These are phyloP conservation scores for Sclerotiophoma versabilis DNA, from an alignment of 2,329 filamentous ascomycete species.

Conservation along the genomic window DNA sequence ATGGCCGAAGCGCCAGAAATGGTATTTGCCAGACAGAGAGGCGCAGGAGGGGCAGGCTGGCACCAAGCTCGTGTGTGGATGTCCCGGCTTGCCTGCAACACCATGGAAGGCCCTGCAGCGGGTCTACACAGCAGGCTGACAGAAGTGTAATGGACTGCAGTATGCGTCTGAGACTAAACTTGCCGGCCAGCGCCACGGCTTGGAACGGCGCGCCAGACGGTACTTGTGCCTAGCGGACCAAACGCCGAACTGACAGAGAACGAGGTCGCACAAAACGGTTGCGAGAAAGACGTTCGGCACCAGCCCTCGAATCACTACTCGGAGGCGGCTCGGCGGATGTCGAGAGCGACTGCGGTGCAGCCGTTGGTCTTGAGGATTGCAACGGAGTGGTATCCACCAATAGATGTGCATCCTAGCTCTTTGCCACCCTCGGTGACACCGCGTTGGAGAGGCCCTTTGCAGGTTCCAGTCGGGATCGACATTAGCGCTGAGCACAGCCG, in stretches of 20 bases:
- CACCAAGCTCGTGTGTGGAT: not conserved
- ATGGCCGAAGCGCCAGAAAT: slow-evolving; percentile 20
- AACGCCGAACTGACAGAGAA: slow-evolving; percentile 9
- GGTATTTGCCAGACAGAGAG: not conserved
- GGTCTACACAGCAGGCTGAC: slow-evolving; percentile 18
- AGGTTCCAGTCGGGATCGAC: slow-evolving; percentile 17
- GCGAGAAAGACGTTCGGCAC: slow-evolving; percentile 16
- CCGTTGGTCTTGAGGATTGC: slow-evolving; percentile 22
- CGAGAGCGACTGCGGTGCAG: slow-evolving; percentile 17
- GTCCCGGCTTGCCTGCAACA: not conserved
- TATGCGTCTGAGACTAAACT: slow-evolving; percentile 21
- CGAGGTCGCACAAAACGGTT: slow-evolving; percentile 20
- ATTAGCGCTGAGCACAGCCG: slow-evolving; percentile 18
- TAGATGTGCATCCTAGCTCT: slow-evolving; percentile 1
- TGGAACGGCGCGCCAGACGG: slow-evolving; percentile 12
- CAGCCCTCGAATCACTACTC: slow-evolving; percentile 12
- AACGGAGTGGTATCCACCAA: slow-evolving; percentile 20
- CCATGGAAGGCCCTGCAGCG: slow-evolving; percentile 13
- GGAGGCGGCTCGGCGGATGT: slow-evolving; percentile 24
- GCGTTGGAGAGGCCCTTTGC: slow-evolving; percentile 2
- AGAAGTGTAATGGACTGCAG: slow-evolving; percentile 19
- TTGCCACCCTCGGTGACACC: slow-evolving; percentile 21
- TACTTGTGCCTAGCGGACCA: slow-evolving; percentile 9
- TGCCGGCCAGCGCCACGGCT: slow-evolving; percentile 29
- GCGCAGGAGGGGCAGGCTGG: not conserved